Base-by-base conservation (phyloP, 331 rosid genomes). In the Prunus yedoensis region DNA sequence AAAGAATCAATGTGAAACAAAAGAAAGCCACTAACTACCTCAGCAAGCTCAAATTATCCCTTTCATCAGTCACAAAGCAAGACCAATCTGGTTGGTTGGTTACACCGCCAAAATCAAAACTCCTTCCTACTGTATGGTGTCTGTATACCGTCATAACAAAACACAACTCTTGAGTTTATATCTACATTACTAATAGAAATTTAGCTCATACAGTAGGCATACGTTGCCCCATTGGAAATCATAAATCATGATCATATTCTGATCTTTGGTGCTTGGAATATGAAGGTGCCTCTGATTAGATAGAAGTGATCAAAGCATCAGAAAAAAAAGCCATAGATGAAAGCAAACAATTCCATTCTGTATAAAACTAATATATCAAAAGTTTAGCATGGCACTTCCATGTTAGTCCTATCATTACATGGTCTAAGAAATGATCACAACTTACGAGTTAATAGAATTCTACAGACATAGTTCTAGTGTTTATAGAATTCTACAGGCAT, bases 11-110 rank as follows among this genome's bases (percentile, higher is more conserved):
- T 28, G 28, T 45, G 73, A 51, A 49, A 71, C 62, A 78, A 59
- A 16, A 54, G 60, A 83, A 54, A 27, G 52, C 67, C 18, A 69
- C 76, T 71, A 38, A 68, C 74, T 83, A 91, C 97, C 97, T 91
- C 70, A 74, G 86, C 85, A 80, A 75, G 89, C 96, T 91, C 58
- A 85, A 77, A 87, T 77, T 84, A 77, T 93, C 96, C 79, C 81
- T 85, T 67, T 80, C 84, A 78, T 93, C 97, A 16, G 84, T 84
- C 74, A 12, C 27, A 57, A 54, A 74, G 87, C 78, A 77, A 83
- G 63, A 80, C 79, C 83, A 74, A 56, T 83, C 89, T 53, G 77
- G 76, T 66, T 57, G 70, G 11, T 68, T 18, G 30, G 73, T 58
- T 78, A 75, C 76, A 70, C 79, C 80, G 59, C 80, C 71, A 35